These are phyloP conservation scores for Monosporascus sp. DNA, from an alignment of 2,329 filamentous ascomycete genomes.

Conservation along the genomic window DNA sequence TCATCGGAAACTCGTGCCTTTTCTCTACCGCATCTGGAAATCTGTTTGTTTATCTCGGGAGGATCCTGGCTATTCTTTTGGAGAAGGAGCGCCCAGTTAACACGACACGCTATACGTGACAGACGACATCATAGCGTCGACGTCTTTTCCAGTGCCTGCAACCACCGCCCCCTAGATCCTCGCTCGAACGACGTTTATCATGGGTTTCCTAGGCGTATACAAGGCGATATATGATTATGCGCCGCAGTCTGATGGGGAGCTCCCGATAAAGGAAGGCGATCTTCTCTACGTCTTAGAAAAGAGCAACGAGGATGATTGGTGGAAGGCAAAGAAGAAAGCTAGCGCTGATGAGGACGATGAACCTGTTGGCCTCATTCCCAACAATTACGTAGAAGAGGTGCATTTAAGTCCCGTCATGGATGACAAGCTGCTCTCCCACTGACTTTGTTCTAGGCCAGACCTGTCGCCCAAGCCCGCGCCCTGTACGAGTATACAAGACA, in stretches of 20 bases:
- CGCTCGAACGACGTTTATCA: conserved; percentile 31
- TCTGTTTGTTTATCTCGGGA: neutral
- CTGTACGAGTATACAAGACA: conserved; percentile 97
- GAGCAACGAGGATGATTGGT: conserved; percentile 76
- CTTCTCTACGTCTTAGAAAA: conserved; percentile 85
- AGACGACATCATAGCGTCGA: too few relatives aligned
- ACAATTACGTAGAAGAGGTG: conserved; percentile 94
- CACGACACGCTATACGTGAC: too few relatives aligned
- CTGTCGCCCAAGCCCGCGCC: conserved; percentile 71
- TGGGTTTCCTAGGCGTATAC: conserved; percentile 92
- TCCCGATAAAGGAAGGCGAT: conserved; percentile 80
- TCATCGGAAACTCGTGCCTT: neutral
- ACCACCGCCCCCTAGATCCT: neutral
- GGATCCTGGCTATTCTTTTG: too few relatives aligned
- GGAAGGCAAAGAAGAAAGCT: conserved; percentile 92
- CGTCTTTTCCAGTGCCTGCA: neutral
- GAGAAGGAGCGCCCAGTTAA: too few relatives aligned
- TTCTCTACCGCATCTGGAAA: neutral
- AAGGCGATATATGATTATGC: conserved; percentile 89
- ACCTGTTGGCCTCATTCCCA: conserved; percentile 82
- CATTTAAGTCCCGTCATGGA: conserved; percentile 33
- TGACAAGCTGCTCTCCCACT: conserved; percentile 45
- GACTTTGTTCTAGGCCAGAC: conserved; percentile 48
- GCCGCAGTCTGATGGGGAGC: conserved; percentile 80
- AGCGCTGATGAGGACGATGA: conserved; percentile 81